A percentile compares a stretch with the other conserved stretches of the same genome.
These are phyloP conservation scores for Aphanomyces stellatus DNA, from an alignment of 352 stramenopile genomes.

Conservation along the genomic window DNA sequence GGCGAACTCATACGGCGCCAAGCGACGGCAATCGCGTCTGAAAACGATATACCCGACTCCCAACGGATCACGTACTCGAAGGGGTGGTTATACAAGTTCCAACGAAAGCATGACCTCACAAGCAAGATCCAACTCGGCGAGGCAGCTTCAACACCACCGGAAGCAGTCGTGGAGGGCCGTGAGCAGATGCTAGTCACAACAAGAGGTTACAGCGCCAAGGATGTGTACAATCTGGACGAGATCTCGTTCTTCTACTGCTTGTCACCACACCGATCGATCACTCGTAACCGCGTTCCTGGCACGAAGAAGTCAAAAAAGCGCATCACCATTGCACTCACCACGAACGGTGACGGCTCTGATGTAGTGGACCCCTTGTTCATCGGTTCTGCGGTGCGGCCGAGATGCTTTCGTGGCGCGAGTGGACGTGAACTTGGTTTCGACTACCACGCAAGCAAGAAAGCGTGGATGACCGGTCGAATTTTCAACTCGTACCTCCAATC, in stretches of 20 bases:
- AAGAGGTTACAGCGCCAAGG: background rate
- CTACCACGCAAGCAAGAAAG: background rate
- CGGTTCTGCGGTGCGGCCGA: background rate
- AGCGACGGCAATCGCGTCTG: background rate
- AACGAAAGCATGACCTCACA: constrained; percentile 12
- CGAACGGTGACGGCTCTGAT: background rate
- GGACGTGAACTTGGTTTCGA: background rate
- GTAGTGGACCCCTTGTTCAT: background rate
- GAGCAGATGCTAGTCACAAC: background rate
- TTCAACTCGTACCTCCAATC: background rate
- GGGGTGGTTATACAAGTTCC: constrained; percentile 17
- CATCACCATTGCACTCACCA: background rate
- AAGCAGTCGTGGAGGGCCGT: background rate
- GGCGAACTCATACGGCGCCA: too few species aligned
- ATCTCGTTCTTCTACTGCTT: too few species aligned
- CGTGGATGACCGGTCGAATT: too few species aligned
- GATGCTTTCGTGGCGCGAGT: background rate
- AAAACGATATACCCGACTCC: background rate
- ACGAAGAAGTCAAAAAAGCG: too few species aligned
- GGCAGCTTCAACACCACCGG: background rate
- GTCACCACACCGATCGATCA: too few species aligned
- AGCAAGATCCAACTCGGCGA: constrained; percentile 12
- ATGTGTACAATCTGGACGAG: too few species aligned
- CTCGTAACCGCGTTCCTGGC: too few species aligned
- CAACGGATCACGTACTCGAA: background rate